Conservation (phyloP, 1,139 yeast genomes). For the Yamadazyma atmosphaerica region DNA sequence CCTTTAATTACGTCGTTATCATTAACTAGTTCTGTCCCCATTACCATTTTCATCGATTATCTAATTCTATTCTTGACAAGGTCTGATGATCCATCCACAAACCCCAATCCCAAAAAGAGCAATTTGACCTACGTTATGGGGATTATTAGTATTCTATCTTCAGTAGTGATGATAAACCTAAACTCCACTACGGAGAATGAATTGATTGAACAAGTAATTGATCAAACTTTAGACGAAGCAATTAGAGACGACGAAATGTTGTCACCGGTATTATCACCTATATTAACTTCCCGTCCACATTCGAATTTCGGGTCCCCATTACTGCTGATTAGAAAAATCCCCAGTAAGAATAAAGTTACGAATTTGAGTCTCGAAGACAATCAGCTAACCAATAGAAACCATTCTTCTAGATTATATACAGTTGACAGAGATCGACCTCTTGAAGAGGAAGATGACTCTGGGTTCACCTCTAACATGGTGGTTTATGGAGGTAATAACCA, state of each 20-base stretch:
- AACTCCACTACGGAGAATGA: constrained; percentile 46
- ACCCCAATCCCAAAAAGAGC: constrained; percentile 16
- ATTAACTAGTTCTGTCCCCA: constrained; percentile 53
- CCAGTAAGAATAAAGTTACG: constrained; percentile 7
- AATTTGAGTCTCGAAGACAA: constrained; percentile 17
- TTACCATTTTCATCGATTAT: constrained; percentile 50
- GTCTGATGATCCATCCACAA: constrained; percentile 4
- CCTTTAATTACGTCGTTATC: constrained; percentile 56
- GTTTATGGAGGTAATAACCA: constrained; percentile 46
- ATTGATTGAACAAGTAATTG: constrained; percentile 48
- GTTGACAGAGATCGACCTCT: constrained; percentile 12
- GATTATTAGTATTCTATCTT: constrained; percentile 43
- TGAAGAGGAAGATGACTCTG: constrained; percentile 4
- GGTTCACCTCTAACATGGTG: constrained; percentile 8
- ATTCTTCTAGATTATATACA: constrained; percentile 22
- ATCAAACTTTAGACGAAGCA: constrained; percentile 50
- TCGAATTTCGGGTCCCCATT: constrained; percentile 16
- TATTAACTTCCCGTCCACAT: constrained; percentile 19
- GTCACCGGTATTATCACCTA: constrained; percentile 50
- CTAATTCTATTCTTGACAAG: constrained; percentile 24
- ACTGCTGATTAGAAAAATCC: constrained; percentile 9
- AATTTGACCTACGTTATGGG: constrained; percentile 44
- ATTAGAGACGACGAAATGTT: constrained; percentile 45
- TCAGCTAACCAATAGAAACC: constrained; percentile 21
- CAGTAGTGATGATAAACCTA: constrained; percentile 49